Evolutionary conservation across 345 rosid genomes (phyloP), one percentile per base, ranked within the genome.

Genomic region (Ailanthus altissimus): DNA sequence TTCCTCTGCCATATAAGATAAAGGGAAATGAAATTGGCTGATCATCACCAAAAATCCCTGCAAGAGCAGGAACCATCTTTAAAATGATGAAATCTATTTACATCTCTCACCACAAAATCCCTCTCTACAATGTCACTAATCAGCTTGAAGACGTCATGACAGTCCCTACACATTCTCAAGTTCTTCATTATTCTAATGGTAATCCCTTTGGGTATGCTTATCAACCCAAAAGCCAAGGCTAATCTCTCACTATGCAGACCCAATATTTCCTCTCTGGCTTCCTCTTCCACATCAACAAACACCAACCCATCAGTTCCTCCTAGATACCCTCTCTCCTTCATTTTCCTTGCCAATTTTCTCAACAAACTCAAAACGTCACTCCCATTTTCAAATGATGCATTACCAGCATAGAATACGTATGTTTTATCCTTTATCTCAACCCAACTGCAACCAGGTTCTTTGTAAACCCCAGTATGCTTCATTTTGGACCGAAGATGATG

Each of bases 391-490:
- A 83, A 82, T 0, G 82, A 83, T 36, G 84, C 25, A 73, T 90
- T 84, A 25, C 98, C 94, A 5, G 90, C 91, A 28, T 87, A 85
- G 78, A 93, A 91, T 40, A 80, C 80, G 1, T 84, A 88, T 0
- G 84, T 81, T 10, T 76, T 73, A 36, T 84, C 88, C 75, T 78
- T 87, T 36, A 84, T 82, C 84, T 94, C 95, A 20, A 94, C 72
- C 97, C 98, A 92, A 77, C 96, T 91, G 84, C 92, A 88, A 16
- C 96, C 98, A 0, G 92, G 89, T 79, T 88, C 91, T 84, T 92
- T 92, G 79, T 63, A 59, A 73, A 90, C 82, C 38, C 96, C 96
- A 15, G 67, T 70, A n/a, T 47, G 81, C 57, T 85, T 92, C 97
- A 94, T 91, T 80, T 86, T 77, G 43, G 83, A 45, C n/a, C 97